Evolutionary conservation across 2,329 filamentous ascomycete genomes (phyloP).

Genomic region (Clarireedia paspali): DNA sequence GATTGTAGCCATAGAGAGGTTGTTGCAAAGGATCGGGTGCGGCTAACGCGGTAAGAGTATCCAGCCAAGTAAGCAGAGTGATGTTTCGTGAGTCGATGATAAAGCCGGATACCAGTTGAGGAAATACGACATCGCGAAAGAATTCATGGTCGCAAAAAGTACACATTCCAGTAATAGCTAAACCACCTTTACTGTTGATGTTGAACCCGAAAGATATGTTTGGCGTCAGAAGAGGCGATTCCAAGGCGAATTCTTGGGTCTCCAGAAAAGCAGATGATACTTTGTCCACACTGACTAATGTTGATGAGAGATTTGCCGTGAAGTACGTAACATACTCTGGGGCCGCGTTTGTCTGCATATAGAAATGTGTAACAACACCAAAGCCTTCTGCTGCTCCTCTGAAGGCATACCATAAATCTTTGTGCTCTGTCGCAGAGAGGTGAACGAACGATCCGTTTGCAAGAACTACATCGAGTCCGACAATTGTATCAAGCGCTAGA

Average conservation of each 20-base stretch:
- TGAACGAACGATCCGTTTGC: constrained; percentile 25
- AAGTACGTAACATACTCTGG: constrained; percentile 26
- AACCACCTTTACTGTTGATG: constrained; percentile 30
- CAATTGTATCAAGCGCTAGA: constrained; percentile 5
- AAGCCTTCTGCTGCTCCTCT: constrained; percentile 30
- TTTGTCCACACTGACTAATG: constrained; percentile 14
- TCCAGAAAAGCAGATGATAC: constrained; percentile 29
- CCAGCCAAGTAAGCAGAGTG: constrained; percentile 27
- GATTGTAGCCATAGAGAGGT: constrained; percentile 30
- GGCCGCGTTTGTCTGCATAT: constrained; percentile 28
- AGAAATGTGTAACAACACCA: constrained; percentile 29
- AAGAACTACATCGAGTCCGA: constrained; percentile 37
- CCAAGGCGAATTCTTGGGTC: constrained; percentile 34
- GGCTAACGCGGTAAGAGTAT: constrained; percentile 25
- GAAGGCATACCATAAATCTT: constrained; percentile 28
- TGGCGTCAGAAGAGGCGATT: constrained; percentile 33
- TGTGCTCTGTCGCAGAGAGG: constrained; percentile 16
- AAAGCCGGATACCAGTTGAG: constrained; percentile 33
- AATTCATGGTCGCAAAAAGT: constrained; percentile 30
- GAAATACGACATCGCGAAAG: constrained; percentile 32
- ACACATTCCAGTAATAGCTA: constrained; percentile 34
- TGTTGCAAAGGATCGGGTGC: constrained; percentile 14
- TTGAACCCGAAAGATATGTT: constrained; percentile 36
- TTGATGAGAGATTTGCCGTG: constrained; percentile 13
- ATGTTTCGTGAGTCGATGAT: constrained; percentile 20